phyloP scores from a whole-genome alignment of 441 rosid genomes.

The Caryocar brasiliense region DNA sequence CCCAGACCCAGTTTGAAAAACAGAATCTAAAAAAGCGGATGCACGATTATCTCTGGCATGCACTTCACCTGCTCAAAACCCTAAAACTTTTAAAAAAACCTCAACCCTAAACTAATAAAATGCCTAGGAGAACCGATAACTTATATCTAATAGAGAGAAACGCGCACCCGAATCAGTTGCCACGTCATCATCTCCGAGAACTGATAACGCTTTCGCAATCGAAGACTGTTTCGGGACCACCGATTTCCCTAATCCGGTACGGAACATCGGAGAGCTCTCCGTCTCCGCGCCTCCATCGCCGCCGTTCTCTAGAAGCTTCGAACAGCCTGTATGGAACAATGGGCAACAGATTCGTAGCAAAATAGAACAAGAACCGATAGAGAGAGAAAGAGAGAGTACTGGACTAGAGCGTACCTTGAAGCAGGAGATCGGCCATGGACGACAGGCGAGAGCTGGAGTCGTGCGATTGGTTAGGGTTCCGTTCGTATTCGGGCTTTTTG shows the following conservation, averaged over 20 bases:
- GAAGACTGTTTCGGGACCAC: constrained; percentile 54
- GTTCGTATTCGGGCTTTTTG: constrained; percentile 8
- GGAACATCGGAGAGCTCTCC: constrained; percentile 48
- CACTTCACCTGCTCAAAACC: constrained; percentile 27
- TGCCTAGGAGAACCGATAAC: not conserved
- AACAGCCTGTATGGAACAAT: constrained; percentile 33
- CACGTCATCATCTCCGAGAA: constrained; percentile 30
- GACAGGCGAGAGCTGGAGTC: constrained; percentile 28
- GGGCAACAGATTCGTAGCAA: not conserved
- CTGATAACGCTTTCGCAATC: constrained; percentile 43
- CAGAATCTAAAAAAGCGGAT: constrained; percentile 22
- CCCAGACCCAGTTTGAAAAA: constrained; percentile 80
- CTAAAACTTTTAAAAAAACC: too few relatives aligned
- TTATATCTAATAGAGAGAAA: not conserved
- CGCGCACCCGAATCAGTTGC: constrained; percentile 21
- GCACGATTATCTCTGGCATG: not conserved
- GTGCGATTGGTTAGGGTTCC: constrained; percentile 8
- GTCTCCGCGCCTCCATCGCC: constrained; percentile 15
- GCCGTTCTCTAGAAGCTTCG: constrained; percentile 41
- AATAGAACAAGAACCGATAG: not conserved
- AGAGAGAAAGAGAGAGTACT: not conserved
- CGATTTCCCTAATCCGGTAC: constrained; percentile 59
- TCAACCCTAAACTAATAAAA: too few relatives aligned
- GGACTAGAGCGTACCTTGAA: constrained; percentile 41
- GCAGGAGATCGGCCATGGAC: constrained; percentile 61